Evolutionary conservation across 306 rosid genomes (phyloP).

Genomic region (Betula pendula): DNA sequence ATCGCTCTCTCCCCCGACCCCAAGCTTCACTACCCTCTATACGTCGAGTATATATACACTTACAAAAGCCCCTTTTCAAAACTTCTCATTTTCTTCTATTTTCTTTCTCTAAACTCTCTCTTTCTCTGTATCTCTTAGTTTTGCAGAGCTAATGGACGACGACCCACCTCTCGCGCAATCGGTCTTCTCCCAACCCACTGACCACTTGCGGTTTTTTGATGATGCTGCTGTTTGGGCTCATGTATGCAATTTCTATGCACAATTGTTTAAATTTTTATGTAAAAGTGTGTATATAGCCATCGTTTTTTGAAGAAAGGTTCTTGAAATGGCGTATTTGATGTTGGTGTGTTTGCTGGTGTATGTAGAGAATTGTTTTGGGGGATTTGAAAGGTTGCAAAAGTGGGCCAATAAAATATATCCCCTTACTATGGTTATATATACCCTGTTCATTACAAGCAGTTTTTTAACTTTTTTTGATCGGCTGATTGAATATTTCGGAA

Average conservation of each 20-base stretch:
- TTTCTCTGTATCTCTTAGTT: constrained; percentile 28
- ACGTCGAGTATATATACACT: constrained; percentile 41
- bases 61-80: not conserved
- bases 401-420: no score
- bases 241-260: constrained; percentile 32
- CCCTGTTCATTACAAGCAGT: constrained; percentile 70
- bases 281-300: not conserved
- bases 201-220: constrained; percentile 63
- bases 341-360: not conserved
- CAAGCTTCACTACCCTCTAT: constrained; percentile 72
- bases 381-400: no score
- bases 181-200: constrained; percentile 60
- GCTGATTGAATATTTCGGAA: constrained; percentile 64
- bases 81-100: not conserved
- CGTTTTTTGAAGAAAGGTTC: not conserved
- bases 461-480: constrained; percentile 78
- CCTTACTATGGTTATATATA: constrained; percentile 96
- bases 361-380: no score
- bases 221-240: constrained; percentile 80
- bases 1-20: constrained; percentile 61
- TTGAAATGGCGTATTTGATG: constrained; percentile 16
- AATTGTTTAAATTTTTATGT: not conserved
- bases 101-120: not conserved
- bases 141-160: constrained; percentile 72
- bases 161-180: constrained; percentile 58